Conservation (phyloP, 179 eudicot genomes). For the Heliamphora pulchella region DNA sequence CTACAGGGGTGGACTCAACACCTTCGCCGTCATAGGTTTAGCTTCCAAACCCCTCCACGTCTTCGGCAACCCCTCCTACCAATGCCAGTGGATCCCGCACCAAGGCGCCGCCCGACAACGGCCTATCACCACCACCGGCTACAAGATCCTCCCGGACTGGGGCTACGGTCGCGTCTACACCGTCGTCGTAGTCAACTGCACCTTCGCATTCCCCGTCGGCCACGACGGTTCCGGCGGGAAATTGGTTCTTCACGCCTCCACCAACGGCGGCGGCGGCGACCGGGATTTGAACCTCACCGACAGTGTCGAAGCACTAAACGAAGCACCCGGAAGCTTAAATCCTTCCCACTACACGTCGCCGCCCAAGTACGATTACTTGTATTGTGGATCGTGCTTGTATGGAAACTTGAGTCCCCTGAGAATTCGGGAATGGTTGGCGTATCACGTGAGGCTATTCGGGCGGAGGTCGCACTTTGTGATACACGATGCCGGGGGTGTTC, state of each 20-base stretch:
- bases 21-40: constrained; percentile 56
- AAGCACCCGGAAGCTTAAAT: constrained; percentile 20
- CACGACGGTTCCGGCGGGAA: constrained; percentile 39
- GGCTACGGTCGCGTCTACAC: constrained; percentile 82
- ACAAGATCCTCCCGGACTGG: constrained; percentile 67
- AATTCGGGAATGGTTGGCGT: constrained; percentile 79
- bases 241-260: constrained; percentile 40
- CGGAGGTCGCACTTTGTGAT: constrained; percentile 62
- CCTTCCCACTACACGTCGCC: constrained; percentile 16
- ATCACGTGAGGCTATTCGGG: constrained; percentile 61
- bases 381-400: constrained; percentile 71
- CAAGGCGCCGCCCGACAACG: neutral
- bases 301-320: constrained; percentile 38
- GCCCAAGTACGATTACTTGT: constrained; percentile 61
- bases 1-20: constrained; percentile 61
- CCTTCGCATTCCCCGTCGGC: constrained; percentile 37
- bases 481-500: constrained; percentile 77
- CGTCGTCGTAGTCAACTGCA: constrained; percentile 64
- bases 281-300: constrained; percentile 28
- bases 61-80: constrained; percentile 49
- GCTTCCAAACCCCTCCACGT: constrained; percentile 65
- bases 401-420: constrained; percentile 68
- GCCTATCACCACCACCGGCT: constrained; percentile 22
- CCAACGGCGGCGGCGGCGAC: constrained; percentile 49
- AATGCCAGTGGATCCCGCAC: constrained; percentile 41